Conservation (phyloP, 495 filamentous ascomycete genomes). For the Trichoderma asperelloides region DNA sequence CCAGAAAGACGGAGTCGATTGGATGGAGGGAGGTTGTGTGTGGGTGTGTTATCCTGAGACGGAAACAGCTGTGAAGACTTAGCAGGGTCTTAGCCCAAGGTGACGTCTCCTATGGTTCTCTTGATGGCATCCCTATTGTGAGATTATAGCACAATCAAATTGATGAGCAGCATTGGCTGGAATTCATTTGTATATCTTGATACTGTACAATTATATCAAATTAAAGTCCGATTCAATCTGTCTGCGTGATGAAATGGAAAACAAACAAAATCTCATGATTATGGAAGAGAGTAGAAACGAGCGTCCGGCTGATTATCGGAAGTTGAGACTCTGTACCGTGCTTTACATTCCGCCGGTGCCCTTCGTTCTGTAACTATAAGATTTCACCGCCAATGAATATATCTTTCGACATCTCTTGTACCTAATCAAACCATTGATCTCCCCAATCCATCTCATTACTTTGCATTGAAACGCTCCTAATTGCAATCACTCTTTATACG, state of each 20-base stretch:
- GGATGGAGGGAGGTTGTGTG: background rate
- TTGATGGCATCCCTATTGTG: background rate
- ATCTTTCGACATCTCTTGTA: background rate
- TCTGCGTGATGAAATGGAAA: too few relatives aligned
- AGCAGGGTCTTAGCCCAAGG: background rate
- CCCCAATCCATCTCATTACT: background rate
- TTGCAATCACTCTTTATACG: background rate
- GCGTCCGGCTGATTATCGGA: background rate
- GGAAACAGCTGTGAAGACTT: background rate
- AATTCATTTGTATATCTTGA: background rate
- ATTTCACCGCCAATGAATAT: background rate
- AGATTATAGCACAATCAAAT: conserved; percentile 1
- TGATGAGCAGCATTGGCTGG: background rate
- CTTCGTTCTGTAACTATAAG: background rate
- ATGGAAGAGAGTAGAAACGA: background rate
- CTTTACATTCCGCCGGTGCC: background rate
- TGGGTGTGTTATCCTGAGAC: background rate
- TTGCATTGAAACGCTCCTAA: background rate
- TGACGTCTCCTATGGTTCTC: background rate
- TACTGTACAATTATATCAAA: background rate
- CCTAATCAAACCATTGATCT: background rate
- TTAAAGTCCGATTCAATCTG: background rate
- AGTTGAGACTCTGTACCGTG: background rate
- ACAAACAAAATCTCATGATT: too few relatives aligned
- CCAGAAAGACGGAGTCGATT: too few relatives aligned